Percentiles rank a stretch among this genome's conserved stretches.
phyloP scores from a whole-genome alignment of 495 filamentous ascomycete genomes.

The Pyrenopolyporus hunteri region DNA sequence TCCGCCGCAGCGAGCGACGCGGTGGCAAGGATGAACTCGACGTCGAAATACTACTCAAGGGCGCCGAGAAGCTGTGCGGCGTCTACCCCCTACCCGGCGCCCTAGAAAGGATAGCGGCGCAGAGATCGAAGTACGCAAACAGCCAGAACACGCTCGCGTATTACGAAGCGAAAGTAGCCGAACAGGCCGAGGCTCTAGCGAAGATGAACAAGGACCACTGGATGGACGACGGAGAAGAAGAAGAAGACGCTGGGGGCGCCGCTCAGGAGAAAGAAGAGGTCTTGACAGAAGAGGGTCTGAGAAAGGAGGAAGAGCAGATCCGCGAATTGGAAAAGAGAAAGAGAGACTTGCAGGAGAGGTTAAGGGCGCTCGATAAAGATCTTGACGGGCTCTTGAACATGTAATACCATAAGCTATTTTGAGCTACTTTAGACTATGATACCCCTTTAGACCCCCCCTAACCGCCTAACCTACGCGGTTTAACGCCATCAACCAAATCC shows the following conservation, averaged over 20 bases:
- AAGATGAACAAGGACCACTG: slow-evolving; percentile 68
- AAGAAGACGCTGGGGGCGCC: slow-evolving; percentile 46
- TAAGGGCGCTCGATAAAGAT: slow-evolving; percentile 82
- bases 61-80: slow-evolving; percentile 86
- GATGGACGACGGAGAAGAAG: slow-evolving; percentile 55
- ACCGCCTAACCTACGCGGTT: slow-evolving; percentile 5
- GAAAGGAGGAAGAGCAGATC: slow-evolving; percentile 79
- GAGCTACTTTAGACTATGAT: slow-evolving; percentile 26
- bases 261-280: slow-evolving; percentile 49
- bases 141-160: slow-evolving; percentile 75
- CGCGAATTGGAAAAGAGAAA: slow-evolving; percentile 78
- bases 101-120: slow-evolving; percentile 72
- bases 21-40: slow-evolving; percentile 72
- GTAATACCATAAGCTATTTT: slow-evolving; percentile 19
- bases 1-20: slow-evolving; percentile 62
- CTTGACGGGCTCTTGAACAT: slow-evolving; percentile 66
- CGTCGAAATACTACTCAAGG: slow-evolving; percentile 81
- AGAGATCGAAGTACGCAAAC: slow-evolving; percentile 73
- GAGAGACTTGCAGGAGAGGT: slow-evolving; percentile 73
- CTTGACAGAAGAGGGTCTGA: slow-evolving; percentile 77
- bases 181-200: slow-evolving; percentile 76
- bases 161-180: slow-evolving; percentile 79
- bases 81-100: slow-evolving; percentile 89
- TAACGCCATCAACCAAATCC: slow-evolving; percentile 14
- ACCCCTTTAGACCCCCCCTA: slow-evolving; percentile 22